phyloP scores from a whole-genome alignment of 2,329 filamentous ascomycete genomes.

The Cercospora brassicicola region DNA sequence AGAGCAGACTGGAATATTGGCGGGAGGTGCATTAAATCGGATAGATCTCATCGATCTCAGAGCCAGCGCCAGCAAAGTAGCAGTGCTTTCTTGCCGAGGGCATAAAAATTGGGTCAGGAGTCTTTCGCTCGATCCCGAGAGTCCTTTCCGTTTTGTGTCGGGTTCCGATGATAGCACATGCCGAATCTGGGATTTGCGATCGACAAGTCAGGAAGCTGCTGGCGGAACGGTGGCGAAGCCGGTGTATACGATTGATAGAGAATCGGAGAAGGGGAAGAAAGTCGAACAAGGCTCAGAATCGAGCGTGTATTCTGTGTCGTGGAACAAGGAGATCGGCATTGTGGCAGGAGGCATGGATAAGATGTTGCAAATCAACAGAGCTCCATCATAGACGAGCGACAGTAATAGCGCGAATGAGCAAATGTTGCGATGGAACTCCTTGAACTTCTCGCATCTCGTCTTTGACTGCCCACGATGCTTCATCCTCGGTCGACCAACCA shows the following conservation, averaged over 20 bases:
- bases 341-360: constrained; percentile 93
- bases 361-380: constrained; percentile 85
- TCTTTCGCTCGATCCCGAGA: constrained; percentile 62
- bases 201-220: constrained; percentile 53
- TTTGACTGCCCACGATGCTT: not conserved
- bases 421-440: not conserved
- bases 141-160: constrained; percentile 73
- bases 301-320: constrained; percentile 86
- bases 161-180: constrained; percentile 92
- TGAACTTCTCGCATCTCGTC: not conserved
- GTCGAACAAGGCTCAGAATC: constrained; percentile 71
- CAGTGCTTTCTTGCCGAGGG: constrained; percentile 86
- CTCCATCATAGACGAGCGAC: constrained; percentile 5
- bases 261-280: constrained; percentile 64
- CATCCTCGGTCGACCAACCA: not conserved
- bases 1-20: constrained; percentile 62
- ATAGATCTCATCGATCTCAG: constrained; percentile 93
- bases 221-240: constrained; percentile 62
- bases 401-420: not conserved
- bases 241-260: constrained; percentile 74
- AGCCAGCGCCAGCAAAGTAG: constrained; percentile 70
- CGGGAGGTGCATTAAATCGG: constrained; percentile 80
- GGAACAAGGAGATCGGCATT: constrained; percentile 84
- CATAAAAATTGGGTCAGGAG: constrained; percentile 73
- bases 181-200: constrained; percentile 88